Evolutionary conservation across 495 filamentous ascomycete genomes (phyloP), one percentile per base, ranked within the genome.

Genomic region (Xylaria cubensis): DNA sequence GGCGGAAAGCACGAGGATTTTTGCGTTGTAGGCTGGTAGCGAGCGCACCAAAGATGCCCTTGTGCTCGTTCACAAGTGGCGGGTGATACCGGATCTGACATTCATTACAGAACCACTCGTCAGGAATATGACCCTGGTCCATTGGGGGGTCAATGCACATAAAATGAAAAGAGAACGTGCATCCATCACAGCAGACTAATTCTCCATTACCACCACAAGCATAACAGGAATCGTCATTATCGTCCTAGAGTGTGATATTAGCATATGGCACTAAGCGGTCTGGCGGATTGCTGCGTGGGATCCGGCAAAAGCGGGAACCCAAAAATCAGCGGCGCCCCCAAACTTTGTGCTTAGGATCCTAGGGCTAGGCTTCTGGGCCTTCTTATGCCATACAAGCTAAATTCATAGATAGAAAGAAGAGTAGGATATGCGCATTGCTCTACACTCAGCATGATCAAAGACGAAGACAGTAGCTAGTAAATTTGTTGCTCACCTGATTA

Each of bases 131-230:
- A 65, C 86, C 83, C 26, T 88, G 85, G 62, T 89, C 85, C 73
- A 94, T 82, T 6, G 93, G 92, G 67, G 95, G 94, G 76, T 95
- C 90, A 56, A 94, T 84, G 79, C 96, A 99, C 56, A 84, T 84
- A 77, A 94, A 93, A 80, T 99, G 96, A 81, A 94, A 97, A 0
- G 94, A 92, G 58, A 92, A 89, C 21, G 88, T 86, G 83, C 96
- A 99, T 61, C 91, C 92, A 80, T 98, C 96, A 80, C 96, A 99
- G 82, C 95, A 97, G 70, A 98, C 83, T 34, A 99, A 84, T 65
- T 91, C 86, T n/a, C 96, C 96, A 66, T 88, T 91, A 51, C 90
- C 89, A 74, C 90, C 89, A 81, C 96, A 99, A 12, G 93, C 86
- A 62, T 88, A 87, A 82, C 96, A 99, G 75, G 91, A 89, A 74